These are phyloP conservation scores for Metschnikowia gelsemii DNA, from an alignment of 805 yeast species.

Conservation along the genomic window DNA sequence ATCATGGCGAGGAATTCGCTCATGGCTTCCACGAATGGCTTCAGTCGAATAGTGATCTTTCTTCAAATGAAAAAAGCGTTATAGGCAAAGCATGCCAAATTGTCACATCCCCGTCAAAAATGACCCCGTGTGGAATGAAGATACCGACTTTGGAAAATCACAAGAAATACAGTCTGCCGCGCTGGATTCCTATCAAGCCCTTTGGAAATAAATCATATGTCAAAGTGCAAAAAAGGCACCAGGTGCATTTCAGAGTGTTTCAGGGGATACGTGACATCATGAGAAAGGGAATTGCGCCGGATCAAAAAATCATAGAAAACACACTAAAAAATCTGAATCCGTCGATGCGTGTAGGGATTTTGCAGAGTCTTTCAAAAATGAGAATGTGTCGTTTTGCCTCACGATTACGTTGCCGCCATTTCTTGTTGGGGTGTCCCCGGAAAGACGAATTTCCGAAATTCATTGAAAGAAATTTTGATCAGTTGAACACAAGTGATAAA, in stretches of 20 bases:
- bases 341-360: slow-evolving; percentile 19
- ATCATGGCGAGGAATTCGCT: slow-evolving; percentile 27
- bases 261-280: slow-evolving; percentile 35
- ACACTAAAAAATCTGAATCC: slow-evolving; percentile 31
- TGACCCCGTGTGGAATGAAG: slow-evolving; percentile 28
- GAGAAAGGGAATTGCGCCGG: slow-evolving; percentile 39
- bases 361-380: slow-evolving; percentile 27
- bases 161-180: slow-evolving; percentile 25
- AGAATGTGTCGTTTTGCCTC: slow-evolving; percentile 24
- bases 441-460: slow-evolving; percentile 20
- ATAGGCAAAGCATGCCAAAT: slow-evolving; percentile 21
- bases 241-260: slow-evolving; percentile 30
- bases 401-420: slow-evolving; percentile 16
- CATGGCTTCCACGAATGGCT: slow-evolving; percentile 24
- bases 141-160: slow-evolving; percentile 16
- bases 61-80: slow-evolving; percentile 13
- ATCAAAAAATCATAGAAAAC: slow-evolving; percentile 29
- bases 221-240: slow-evolving; percentile 22
- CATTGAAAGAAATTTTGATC: slow-evolving; percentile 12
- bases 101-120: slow-evolving; percentile 24
- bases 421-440: slow-evolving; percentile 17
- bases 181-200: slow-evolving; percentile 27
- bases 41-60: slow-evolving; percentile 7
- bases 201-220: slow-evolving; percentile 11
- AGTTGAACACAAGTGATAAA: slow-evolving; percentile 28